Evolutionary conservation across 2,329 filamentous ascomycete genomes (phyloP).

Genomic region (Apiospora pterosperma): DNA sequence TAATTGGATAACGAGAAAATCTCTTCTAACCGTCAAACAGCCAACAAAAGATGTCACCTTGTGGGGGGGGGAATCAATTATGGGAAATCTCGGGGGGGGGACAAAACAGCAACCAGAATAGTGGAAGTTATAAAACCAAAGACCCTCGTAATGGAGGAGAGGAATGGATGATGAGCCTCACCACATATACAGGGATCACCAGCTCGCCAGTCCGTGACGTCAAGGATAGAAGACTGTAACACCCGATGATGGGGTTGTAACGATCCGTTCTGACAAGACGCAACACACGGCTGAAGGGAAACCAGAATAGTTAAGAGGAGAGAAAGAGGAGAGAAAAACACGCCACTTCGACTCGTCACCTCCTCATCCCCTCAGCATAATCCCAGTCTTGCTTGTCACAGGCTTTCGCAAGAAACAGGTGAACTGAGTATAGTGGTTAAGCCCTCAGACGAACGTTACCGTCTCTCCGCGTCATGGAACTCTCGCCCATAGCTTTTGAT

Average conservation of each 20-base stretch:
- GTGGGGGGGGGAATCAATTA: not conserved
- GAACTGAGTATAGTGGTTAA: not conserved
- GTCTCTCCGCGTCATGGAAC: slow-evolving; percentile 1
- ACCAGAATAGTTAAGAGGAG: not conserved
- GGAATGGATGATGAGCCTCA: not conserved
- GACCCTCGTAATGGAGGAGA: not conserved
- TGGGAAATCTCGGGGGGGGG: not conserved
- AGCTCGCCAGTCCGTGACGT: not conserved
- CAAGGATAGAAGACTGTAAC: not conserved
- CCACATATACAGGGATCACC: not conserved
- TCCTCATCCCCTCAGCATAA: not conserved
- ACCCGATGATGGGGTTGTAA: not conserved
- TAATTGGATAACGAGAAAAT: slow-evolving; percentile 8
- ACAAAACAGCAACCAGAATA: not conserved
- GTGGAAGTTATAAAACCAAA: not conserved
- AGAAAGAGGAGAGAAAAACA: not conserved
- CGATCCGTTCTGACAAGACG: not conserved
- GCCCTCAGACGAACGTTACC: not conserved
- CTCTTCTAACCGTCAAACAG: not conserved
- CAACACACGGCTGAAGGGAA: not conserved
- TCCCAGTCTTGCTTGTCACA: not conserved
- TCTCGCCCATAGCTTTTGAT: not conserved
- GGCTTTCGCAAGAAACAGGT: not conserved
- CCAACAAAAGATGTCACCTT: not conserved
- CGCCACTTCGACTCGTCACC: not conserved